A percentile compares a stretch with the other conserved stretches of the same genome.
Evolutionary conservation across 1,139 yeast genomes (phyloP).

Genomic region (Saccharomyces pastorianus): DNA sequence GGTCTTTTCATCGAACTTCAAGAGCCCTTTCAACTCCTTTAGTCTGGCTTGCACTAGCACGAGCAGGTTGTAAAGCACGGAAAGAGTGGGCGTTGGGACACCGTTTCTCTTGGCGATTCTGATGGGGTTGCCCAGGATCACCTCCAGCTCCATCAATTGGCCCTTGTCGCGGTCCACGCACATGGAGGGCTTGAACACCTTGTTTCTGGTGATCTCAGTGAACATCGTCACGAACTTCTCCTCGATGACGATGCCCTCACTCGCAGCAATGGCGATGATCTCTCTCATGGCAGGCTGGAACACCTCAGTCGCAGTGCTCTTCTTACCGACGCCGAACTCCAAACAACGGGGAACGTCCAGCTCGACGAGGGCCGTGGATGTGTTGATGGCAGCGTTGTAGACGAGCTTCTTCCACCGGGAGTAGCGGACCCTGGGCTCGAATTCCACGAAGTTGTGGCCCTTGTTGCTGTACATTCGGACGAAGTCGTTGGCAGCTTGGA

Average conservation of each 20-base stretch:
- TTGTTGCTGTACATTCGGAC: slow-evolving; percentile 37
- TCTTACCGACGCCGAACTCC: slow-evolving; percentile 32
- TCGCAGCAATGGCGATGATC: slow-evolving; percentile 42
- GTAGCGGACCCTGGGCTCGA: slow-evolving; percentile 40
- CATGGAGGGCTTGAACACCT: slow-evolving; percentile 54
- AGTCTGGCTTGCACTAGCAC: slow-evolving; percentile 32
- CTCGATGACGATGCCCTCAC: slow-evolving; percentile 39
- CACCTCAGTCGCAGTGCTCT: slow-evolving; percentile 37
- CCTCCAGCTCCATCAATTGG: slow-evolving; percentile 49
- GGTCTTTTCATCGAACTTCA: slow-evolving; percentile 23
- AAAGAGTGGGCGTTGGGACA: slow-evolving; percentile 32
- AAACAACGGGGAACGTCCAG: slow-evolving; percentile 41
- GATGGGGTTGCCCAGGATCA: slow-evolving; percentile 51
- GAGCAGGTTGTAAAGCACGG: slow-evolving; percentile 32
- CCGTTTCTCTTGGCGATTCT: slow-evolving; percentile 38
- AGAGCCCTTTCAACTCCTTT: slow-evolving; percentile 28
- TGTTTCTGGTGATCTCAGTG: slow-evolving; percentile 35
- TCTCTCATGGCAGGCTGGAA: slow-evolving; percentile 47
- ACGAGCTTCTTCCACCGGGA: slow-evolving; percentile 54
- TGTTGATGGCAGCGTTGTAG: slow-evolving; percentile 49
- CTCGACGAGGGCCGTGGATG: slow-evolving; percentile 45
- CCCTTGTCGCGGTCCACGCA: slow-evolving; percentile 46
- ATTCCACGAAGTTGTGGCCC: slow-evolving; percentile 28
- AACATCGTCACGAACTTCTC: slow-evolving; percentile 37
- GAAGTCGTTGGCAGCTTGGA: slow-evolving; percentile 32